Conservation (phyloP, 2,329 filamentous ascomycete genomes). For the Dothidotthia symphoricarpi region DNA sequence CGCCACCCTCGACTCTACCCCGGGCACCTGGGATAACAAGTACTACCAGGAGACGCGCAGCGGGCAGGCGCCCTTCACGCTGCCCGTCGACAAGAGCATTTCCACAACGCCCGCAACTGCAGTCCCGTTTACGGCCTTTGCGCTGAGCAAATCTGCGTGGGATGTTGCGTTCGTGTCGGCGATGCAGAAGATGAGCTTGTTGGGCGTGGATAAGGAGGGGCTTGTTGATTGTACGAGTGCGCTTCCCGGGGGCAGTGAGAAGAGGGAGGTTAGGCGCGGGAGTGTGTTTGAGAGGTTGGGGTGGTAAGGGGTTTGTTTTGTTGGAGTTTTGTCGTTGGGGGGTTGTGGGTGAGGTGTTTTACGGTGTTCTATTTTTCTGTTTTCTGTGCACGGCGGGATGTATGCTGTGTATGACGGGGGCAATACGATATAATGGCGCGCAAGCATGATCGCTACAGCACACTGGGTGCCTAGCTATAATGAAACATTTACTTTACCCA, state of each 20-base stretch:
- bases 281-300: constrained; percentile 28
- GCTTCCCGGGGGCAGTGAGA: constrained; percentile 31
- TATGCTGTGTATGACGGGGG: no score
- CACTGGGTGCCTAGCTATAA: no score
- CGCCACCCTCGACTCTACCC: constrained; percentile 35
- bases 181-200: constrained; percentile 39
- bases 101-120: constrained; percentile 21
- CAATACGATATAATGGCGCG: no score
- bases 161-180: constrained; percentile 34
- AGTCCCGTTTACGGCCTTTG: constrained; percentile 24
- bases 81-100: constrained; percentile 31
- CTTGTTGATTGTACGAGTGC: constrained; percentile 37
- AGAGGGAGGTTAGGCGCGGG: constrained; percentile 33
- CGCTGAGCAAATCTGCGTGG: constrained; percentile 30
- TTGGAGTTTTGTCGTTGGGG: no score
- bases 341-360: no score
- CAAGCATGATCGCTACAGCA: no score
- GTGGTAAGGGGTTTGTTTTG: no score
- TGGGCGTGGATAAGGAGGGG: constrained; percentile 25
- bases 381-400: no score
- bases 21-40: constrained; percentile 39
- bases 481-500: no score
- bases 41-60: constrained; percentile 37
- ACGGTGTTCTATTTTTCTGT: no score
- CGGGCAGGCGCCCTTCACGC: constrained; percentile 30